A percentile compares a stretch with the other conserved stretches of the same genome.
These are phyloP conservation scores for Lactarius hengduanensis DNA, from an alignment of 768 basidiomycete genomes.

Conservation along the genomic window DNA sequence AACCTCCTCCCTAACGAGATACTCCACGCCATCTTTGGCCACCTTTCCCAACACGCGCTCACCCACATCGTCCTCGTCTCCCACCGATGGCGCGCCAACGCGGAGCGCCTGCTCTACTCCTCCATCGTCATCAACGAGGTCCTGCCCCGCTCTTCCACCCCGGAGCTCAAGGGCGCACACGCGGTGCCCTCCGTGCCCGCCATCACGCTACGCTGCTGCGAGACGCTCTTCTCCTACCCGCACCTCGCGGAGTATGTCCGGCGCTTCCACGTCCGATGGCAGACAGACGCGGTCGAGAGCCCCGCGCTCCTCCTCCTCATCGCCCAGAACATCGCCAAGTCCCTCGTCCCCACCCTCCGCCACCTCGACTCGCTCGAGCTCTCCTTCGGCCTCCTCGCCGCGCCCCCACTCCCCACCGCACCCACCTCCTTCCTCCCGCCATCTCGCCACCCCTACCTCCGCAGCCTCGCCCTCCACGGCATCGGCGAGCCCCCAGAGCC, in stretches of 20 bases:
- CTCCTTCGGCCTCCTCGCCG: conserved; percentile 44
- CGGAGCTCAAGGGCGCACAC: conserved; percentile 32
- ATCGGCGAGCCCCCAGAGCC: conserved; percentile 41
- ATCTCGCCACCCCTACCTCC: conserved; percentile 35
- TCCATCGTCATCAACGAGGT: conserved; percentile 49
- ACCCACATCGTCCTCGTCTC: conserved; percentile 46
- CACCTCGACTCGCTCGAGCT: conserved; percentile 57
- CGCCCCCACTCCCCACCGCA: conserved; percentile 28
- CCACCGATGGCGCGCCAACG: conserved; percentile 44
- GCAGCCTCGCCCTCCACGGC: conserved; percentile 37
- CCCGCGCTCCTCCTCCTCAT: conserved; percentile 25
- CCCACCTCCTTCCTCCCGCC: conserved; percentile 28
- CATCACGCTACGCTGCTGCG: conserved; percentile 51
- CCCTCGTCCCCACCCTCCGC: conserved; percentile 43
- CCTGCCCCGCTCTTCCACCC: conserved; percentile 42
- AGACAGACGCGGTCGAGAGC: conserved; percentile 39
- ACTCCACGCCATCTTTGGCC: conserved; percentile 47
- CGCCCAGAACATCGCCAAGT: conserved; percentile 35
- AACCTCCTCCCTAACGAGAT: conserved; percentile 53
- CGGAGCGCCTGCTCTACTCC: conserved; percentile 59
- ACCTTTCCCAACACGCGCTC: conserved; percentile 37
- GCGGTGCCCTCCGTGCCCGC: conserved; percentile 28
- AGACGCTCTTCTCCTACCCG: conserved; percentile 46
- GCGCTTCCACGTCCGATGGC: conserved; percentile 56
- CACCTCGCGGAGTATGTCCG: conserved; percentile 48